These are phyloP conservation scores for Colletotrichum sp. DNA, from an alignment of 2,329 filamentous ascomycete genomes.

Conservation along the genomic window DNA sequence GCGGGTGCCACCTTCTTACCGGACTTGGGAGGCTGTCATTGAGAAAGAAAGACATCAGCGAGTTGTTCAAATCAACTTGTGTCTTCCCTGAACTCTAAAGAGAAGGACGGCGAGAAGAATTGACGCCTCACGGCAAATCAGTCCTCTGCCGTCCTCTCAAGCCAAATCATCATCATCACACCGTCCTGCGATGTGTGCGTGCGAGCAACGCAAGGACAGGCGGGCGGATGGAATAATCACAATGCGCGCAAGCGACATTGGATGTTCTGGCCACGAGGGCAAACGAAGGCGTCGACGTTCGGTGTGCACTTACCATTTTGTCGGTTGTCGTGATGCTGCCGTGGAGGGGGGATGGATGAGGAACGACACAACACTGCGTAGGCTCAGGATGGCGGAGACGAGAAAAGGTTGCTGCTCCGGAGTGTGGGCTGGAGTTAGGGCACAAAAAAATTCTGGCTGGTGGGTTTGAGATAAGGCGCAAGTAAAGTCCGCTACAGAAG, in stretches of 20 bases:
- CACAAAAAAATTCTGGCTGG: constrained; percentile 23
- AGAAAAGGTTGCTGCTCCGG: background rate
- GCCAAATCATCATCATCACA: constrained; percentile 73
- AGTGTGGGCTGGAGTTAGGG: background rate
- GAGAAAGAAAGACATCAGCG: constrained; percentile 99
- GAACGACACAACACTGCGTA: background rate
- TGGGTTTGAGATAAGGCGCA: background rate
- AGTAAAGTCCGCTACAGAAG: no score
- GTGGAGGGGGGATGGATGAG: constrained; percentile 1
- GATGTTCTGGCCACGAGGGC: constrained; percentile 3
- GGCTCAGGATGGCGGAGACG: background rate
- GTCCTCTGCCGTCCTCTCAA: constrained; percentile 52
- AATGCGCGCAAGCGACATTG: constrained; percentile 24
- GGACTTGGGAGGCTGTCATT: constrained; percentile 99
- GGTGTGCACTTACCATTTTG: constrained; percentile 19
- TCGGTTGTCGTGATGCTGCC: constrained; percentile 19
- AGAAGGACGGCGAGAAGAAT: constrained; percentile 46
- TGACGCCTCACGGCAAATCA: background rate
- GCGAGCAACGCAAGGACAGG: constrained; percentile 39
- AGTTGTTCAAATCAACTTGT: constrained; percentile 75
- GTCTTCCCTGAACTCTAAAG: constrained; percentile 95
- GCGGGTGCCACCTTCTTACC: constrained; percentile 98
- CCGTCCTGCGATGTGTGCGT: constrained; percentile 45
- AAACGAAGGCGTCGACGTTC: background rate
- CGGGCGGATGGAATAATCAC: constrained; percentile 36